Conservation (phyloP, 2,329 filamentous ascomycete species). For the Penicillium expansum region DNA sequence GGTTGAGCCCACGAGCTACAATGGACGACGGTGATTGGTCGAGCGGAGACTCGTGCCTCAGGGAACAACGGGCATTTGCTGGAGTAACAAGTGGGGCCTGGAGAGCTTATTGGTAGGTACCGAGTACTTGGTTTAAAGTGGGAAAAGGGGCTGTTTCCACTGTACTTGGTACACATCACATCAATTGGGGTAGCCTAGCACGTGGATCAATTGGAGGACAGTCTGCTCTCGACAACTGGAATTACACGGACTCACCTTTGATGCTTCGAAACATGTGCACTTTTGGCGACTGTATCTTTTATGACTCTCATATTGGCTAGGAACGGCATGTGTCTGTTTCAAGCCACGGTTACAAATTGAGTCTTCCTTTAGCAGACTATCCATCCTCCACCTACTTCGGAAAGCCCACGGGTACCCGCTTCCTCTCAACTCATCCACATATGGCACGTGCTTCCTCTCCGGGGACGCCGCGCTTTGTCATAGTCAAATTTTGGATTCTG, state of each 20-base stretch:
- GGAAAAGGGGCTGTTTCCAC: not conserved
- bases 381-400: not conserved
- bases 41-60: slow-evolving; percentile 19
- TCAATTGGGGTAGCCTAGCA: slow-evolving; percentile 19
- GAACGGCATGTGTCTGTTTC: not conserved
- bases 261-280: not conserved
- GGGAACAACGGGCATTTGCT: slow-evolving; percentile 30
- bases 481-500: not conserved
- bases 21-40: slow-evolving; percentile 27
- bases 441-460: not conserved
- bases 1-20: slow-evolving; percentile 31
- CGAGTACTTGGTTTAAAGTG: not conserved
- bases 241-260: not conserved
- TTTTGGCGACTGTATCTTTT: not conserved
- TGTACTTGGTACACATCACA: not conserved
- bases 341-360: not conserved
- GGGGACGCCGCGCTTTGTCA: not conserved
- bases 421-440: not conserved
- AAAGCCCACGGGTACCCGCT: not conserved
- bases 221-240: not conserved
- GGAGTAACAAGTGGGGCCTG: slow-evolving; percentile 14
- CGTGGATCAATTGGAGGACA: slow-evolving; percentile 14
- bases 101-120: slow-evolving; percentile 23
- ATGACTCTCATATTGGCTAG: not conserved
- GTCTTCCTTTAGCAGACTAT: not conserved